phyloP scores from a whole-genome alignment of 257 asterid species.

The Sherardia arvensis region DNA sequence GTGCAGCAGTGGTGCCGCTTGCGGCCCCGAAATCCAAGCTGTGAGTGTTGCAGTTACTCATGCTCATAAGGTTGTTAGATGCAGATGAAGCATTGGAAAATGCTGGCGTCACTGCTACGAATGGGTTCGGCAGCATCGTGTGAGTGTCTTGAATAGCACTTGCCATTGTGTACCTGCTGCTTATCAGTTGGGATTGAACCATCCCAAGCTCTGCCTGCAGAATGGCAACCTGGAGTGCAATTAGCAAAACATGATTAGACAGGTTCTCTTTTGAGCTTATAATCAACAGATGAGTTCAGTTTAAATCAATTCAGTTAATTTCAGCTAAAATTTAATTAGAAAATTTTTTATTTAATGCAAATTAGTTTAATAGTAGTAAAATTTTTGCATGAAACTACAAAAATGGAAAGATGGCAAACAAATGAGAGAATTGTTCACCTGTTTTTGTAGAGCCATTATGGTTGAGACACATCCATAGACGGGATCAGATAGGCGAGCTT shows the following conservation, averaged over 20 bases:
- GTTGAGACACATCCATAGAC: conserved; percentile 83
- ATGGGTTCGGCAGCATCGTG: conserved; percentile 15
- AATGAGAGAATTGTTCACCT: conserved; percentile 24
- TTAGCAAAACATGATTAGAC: no score
- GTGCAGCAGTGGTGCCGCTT: neutral
- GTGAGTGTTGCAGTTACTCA: conserved; percentile 27
- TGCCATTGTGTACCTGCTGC: conserved; percentile 50
- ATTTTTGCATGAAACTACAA: neutral
- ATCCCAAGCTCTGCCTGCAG: conserved; percentile 65
- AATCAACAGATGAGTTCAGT: no score
- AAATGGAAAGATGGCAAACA: no score
- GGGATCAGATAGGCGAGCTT: conserved; percentile 81
- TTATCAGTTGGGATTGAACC: conserved; percentile 68
- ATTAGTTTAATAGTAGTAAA: no score
- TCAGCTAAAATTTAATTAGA: no score
- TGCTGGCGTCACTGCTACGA: conserved; percentile 41
- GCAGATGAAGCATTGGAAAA: conserved; percentile 60
- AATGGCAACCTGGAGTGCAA: conserved; percentile 43
- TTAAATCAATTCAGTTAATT: no score
- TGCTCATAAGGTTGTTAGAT: conserved; percentile 45
- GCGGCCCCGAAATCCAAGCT: conserved; percentile 23
- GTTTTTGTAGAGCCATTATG: conserved; percentile 70
- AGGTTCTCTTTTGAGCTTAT: no score
- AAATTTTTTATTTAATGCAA: no score
- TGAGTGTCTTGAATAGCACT: conserved; percentile 44